A percentile compares a stretch with the other conserved stretches of the same genome.
Conservation (phyloP, 139 green algal species). For the Micractinium conductrix region DNA sequence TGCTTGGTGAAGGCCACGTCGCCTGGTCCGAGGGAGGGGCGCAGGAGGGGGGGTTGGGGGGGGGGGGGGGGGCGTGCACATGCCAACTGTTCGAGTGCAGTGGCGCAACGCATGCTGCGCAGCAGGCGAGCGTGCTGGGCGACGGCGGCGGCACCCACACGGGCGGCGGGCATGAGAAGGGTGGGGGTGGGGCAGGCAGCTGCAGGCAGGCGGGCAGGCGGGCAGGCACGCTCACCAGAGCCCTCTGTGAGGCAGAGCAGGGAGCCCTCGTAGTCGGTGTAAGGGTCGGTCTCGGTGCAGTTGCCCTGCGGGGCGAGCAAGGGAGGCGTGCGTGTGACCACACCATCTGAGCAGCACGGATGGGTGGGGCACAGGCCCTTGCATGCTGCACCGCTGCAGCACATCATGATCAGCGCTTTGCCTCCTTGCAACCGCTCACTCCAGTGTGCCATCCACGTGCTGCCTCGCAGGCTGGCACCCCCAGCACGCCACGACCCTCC, state of each 20-base stretch:
- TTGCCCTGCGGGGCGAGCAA: slow-evolving; percentile 1
- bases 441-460: not conserved
- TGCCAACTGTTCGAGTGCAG: not conserved
- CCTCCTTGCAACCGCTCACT: too few species aligned
- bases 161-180: too few species aligned
- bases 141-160: not conserved
- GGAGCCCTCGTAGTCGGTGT: slow-evolving; percentile 48
- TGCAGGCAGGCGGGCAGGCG: too few species aligned
- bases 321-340: not conserved
- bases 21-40: not conserved
- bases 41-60: not conserved
- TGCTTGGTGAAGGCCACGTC: slow-evolving; percentile 64
- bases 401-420: too few species aligned
- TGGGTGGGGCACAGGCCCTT: not conserved
- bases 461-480: not conserved
- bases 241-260: slow-evolving; percentile 58
- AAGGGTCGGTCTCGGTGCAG: slow-evolving; percentile 35
- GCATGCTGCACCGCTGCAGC: not conserved
- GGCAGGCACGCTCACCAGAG: not conserved
- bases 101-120: too few species aligned
- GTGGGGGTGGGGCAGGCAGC: not conserved
- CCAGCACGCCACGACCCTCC: not conserved
- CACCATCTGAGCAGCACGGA: not conserved
- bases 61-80: too few species aligned
- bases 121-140: not conserved